Percentiles rank a stretch among this genome's conserved stretches.
phyloP scores from a whole-genome alignment of 2,329 filamentous ascomycete species.

The Trichoderma arundinaceum region DNA sequence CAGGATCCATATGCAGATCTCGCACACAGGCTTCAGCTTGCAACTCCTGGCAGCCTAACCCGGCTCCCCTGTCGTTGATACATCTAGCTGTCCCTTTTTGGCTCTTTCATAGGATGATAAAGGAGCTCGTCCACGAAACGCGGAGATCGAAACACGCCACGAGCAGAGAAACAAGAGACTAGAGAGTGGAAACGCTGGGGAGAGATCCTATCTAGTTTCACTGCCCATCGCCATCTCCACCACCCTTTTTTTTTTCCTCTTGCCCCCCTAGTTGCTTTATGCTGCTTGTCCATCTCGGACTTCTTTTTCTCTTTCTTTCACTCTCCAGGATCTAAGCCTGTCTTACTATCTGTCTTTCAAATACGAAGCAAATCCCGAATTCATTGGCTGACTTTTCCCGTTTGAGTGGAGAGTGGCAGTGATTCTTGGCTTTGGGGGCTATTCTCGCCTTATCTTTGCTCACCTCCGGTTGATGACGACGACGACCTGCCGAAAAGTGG shows the following conservation, averaged over 20 bases:
- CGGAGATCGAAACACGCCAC: slow-evolving; percentile 20
- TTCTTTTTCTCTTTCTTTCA: neutral
- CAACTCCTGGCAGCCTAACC: neutral
- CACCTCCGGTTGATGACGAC: slow-evolving; percentile 20
- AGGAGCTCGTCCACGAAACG: slow-evolving; percentile 14
- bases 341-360: neutral
- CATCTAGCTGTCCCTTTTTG: neutral
- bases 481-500: slow-evolving; percentile 25
- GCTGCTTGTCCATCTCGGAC: neutral
- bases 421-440: slow-evolving; percentile 8
- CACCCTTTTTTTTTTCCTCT: slow-evolving; percentile 4
- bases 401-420: slow-evolving; percentile 24
- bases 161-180: slow-evolving; percentile 11
- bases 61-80: too few species aligned
- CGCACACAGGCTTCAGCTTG: slow-evolving; percentile 7
- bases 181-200: slow-evolving; percentile 18
- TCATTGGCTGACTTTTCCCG: neutral
- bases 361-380: neutral
- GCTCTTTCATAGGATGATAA: slow-evolving; percentile 1
- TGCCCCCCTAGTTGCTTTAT: neutral
- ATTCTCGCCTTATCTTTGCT: slow-evolving; percentile 10
- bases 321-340: neutral
- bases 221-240: slow-evolving; percentile 21
- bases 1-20: slow-evolving; percentile 20
- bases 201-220: slow-evolving; percentile 20